A percentile compares a stretch with the other conserved stretches of the same genome.
Evolutionary conservation across 176 grass and related monocot species (phyloP).

Genomic region (Aegilops speltoides): DNA sequence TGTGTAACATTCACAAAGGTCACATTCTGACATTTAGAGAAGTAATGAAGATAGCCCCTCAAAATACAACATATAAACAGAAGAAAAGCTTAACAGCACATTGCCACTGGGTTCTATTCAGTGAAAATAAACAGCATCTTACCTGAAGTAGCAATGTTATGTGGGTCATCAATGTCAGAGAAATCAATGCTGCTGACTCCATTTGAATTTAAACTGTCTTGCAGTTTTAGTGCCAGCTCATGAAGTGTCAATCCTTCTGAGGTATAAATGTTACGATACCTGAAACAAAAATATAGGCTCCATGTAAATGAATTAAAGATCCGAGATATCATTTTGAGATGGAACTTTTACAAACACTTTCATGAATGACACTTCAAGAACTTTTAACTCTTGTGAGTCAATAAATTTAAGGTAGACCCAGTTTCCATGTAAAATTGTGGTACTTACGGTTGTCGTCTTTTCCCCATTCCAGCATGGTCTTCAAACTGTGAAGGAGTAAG

Average conservation of each 20-base stretch:
- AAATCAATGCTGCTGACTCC: constrained; percentile 23
- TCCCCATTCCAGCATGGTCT: constrained; percentile 71
- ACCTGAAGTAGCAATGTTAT: constrained; percentile 49
- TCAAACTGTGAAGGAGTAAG: constrained; percentile 82
- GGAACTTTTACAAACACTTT: not conserved
- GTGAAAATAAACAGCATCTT: constrained; percentile 30
- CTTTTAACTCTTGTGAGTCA: constrained; percentile 16
- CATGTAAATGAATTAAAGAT: constrained; percentile 18
- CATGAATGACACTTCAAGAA: not conserved
- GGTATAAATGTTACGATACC: constrained; percentile 78
- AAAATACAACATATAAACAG: constrained; percentile 23
- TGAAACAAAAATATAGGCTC: constrained; percentile 35
- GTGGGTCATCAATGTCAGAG: constrained; percentile 36
- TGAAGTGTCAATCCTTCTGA: constrained; percentile 73
- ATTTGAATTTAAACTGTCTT: constrained; percentile 37
- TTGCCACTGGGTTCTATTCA: constrained; percentile 8
- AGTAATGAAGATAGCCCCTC: constrained; percentile 4
- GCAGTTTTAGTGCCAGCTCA: constrained; percentile 57
- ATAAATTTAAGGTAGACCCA: not conserved
- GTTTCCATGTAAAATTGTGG: constrained; percentile 11
- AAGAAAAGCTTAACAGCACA: constrained; percentile 11
- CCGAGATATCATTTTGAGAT: constrained; percentile 2
- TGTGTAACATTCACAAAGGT: constrained; percentile 13
- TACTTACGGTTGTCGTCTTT: constrained; percentile 73
- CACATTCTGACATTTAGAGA: not conserved